Conservation (phyloP, 805 yeast species). For the Cyberlindnera maclurae region DNA sequence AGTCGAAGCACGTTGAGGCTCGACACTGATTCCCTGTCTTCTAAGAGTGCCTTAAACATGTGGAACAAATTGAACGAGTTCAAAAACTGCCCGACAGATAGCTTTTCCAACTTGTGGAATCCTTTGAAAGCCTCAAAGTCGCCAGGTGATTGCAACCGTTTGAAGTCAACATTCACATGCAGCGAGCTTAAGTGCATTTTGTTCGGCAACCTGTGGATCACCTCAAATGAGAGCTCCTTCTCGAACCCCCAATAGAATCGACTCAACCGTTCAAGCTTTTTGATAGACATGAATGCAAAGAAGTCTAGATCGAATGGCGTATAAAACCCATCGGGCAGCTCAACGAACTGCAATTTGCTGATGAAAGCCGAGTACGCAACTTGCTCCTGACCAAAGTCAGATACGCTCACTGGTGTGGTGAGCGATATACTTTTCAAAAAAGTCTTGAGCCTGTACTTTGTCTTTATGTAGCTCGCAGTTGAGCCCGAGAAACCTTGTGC, state of each 20-base stretch:
- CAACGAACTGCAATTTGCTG: conserved; percentile 26
- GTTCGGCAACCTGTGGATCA: conserved; percentile 28
- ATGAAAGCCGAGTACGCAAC: conserved; percentile 16
- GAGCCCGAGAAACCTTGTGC: conserved; percentile 18
- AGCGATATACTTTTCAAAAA: conserved; percentile 22
- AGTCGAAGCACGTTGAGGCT: conserved; percentile 13
- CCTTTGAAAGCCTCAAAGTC: conserved; percentile 9
- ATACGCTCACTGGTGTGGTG: conserved; percentile 2
- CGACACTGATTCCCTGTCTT: conserved; percentile 4
- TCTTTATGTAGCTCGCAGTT: conserved; percentile 27
- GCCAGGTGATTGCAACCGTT: conserved; percentile 8
- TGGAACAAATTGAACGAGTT: conserved; percentile 23
- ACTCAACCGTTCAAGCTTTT: conserved; percentile 23
- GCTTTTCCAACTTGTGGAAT: conserved; percentile 26
- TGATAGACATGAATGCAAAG: conserved; percentile 22
- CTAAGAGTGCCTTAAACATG: conserved; percentile 12
- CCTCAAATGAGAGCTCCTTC: conserved; percentile 26
- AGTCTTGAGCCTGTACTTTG: conserved; percentile 33
- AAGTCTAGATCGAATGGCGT: conserved; percentile 28
- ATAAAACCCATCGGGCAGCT: conserved; percentile 35
- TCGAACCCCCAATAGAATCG: conserved; percentile 29
- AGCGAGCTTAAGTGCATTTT: conserved; percentile 22
- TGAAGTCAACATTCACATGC: conserved; percentile 27
- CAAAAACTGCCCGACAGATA: conserved; percentile 32
- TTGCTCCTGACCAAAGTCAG: background rate